Evolutionary conservation across 345 rosid genomes (phyloP).

Genomic region (Aethionema arabicum): DNA sequence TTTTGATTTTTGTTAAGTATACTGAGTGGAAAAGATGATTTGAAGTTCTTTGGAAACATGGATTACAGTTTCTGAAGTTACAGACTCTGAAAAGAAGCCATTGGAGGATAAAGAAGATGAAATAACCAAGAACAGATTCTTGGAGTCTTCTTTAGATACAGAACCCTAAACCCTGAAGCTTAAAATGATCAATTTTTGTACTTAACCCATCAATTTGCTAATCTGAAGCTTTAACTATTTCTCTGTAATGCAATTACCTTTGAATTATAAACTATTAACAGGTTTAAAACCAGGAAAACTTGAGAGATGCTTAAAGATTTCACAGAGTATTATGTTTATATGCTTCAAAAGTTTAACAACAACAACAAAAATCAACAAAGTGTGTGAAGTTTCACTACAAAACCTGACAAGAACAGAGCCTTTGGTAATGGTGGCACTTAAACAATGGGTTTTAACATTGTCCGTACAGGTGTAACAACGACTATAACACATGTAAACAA

Average conservation of each 20-base stretch:
- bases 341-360: constrained; percentile 10
- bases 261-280: too few species aligned
- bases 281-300: constrained; percentile 3
- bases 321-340: not conserved
- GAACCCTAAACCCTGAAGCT: constrained; percentile 21
- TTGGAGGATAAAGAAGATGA: constrained; percentile 22
- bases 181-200: not conserved
- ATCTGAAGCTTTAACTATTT: not conserved
- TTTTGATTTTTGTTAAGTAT: constrained; percentile 43
- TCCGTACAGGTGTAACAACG: not conserved
- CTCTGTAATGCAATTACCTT: not conserved
- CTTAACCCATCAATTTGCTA: constrained; percentile 10
- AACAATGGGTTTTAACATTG: not conserved
- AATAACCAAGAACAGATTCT: constrained; percentile 27
- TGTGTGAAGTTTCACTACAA: not conserved
- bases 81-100: constrained; percentile 44
- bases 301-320: not conserved
- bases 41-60: constrained; percentile 33
- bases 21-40: constrained; percentile 55
- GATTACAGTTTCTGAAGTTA: constrained; percentile 48
- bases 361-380: constrained; percentile 7
- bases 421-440: too few species aligned
- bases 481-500: constrained; percentile 19
- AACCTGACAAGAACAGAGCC: too few species aligned
- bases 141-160: constrained; percentile 21